Evolutionary conservation across 352 stramenopile genomes (phyloP).

Genomic region (Phytopythium chamaehyphon): DNA sequence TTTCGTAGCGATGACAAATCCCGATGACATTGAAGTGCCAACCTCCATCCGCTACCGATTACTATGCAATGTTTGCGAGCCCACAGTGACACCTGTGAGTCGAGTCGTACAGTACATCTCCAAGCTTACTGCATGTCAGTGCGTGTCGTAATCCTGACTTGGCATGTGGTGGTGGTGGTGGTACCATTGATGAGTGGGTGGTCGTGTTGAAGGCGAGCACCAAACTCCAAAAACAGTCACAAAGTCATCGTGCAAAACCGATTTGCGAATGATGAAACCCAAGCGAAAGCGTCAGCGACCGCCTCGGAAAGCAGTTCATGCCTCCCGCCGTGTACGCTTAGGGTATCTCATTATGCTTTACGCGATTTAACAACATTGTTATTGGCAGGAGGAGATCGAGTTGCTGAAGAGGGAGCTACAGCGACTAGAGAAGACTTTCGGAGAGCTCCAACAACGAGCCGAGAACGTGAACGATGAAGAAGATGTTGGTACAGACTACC

Average conservation of each 20-base stretch:
- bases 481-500: conserved; percentile 8
- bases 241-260: neutral
- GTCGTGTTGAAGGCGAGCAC: too few species aligned
- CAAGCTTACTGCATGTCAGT: too few species aligned
- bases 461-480: conserved; percentile 1
- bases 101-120: too few species aligned
- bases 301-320: conserved; percentile 5
- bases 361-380: neutral
- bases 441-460: conserved; percentile 13
- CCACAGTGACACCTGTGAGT: too few species aligned
- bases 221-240: neutral
- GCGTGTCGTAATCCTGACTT: too few species aligned
- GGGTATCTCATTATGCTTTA: too few species aligned
- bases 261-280: too few species aligned
- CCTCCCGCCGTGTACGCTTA: conserved; percentile 1
- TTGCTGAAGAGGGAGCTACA: conserved; percentile 12
- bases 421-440: conserved; percentile 11
- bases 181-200: too few species aligned
- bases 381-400: conserved; percentile 17
- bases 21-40: too few species aligned
- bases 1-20: too few species aligned
- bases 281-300: neutral
- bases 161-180: too few species aligned
- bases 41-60: neutral
- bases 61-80: conserved; percentile 1